phyloP scores from a whole-genome alignment of 371 early-diverging fungal species.

The Entomophthora muscae region DNA sequence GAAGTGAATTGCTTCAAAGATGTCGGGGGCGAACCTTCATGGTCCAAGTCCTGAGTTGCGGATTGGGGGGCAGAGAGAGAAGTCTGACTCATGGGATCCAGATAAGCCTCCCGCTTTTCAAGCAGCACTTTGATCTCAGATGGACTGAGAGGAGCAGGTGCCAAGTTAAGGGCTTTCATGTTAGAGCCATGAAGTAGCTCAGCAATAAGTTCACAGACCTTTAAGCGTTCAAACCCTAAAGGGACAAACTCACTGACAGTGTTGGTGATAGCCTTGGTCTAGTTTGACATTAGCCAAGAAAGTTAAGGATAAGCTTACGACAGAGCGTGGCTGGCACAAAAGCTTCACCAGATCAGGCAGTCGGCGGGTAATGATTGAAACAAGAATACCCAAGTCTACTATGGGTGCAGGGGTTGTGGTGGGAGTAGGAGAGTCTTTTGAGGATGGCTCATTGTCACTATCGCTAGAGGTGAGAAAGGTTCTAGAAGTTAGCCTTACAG shows the following conservation, averaged over 20 bases:
- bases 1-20: background rate
- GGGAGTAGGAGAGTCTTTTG: background rate
- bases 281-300: background rate
- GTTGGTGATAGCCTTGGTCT: slow-evolving; percentile 22
- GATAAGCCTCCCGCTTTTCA: slow-evolving; percentile 15
- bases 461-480: background rate
- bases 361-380: slow-evolving; percentile 3
- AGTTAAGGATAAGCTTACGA: background rate
- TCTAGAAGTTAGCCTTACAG: slow-evolving; percentile 15
- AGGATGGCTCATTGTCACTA: background rate
- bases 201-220: slow-evolving; percentile 89
- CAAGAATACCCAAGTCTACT: slow-evolving; percentile 7
- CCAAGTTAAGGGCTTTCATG: slow-evolving; percentile 43
- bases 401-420: background rate
- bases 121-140: slow-evolving; percentile 15
- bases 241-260: slow-evolving; percentile 48
- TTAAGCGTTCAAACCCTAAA: slow-evolving; percentile 80
- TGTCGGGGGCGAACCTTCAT: background rate
- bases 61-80: slow-evolving; percentile 6
- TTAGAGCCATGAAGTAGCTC: slow-evolving; percentile 79
- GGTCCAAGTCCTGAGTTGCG: background rate
- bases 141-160: slow-evolving; percentile 5
- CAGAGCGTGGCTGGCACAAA: slow-evolving; percentile 27
- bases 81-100: slow-evolving; percentile 11
- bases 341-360: background rate